Conservation (phyloP, 805 yeast genomes). For the Yamadazyma endophytica region DNA sequence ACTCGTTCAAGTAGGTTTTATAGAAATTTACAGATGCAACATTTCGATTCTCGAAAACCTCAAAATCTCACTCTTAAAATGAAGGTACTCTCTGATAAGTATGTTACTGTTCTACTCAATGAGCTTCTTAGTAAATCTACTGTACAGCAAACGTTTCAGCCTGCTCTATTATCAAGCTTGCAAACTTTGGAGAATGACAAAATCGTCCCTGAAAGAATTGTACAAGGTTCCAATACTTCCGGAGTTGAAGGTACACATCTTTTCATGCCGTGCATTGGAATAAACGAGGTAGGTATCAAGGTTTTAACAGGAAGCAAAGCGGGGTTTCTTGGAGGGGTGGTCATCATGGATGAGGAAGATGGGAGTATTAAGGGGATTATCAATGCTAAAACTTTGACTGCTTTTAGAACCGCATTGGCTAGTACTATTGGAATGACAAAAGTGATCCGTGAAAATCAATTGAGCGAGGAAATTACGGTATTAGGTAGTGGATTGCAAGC, state of each 20-base stretch:
- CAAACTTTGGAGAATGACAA: constrained; percentile 10
- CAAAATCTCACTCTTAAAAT: too few relatives aligned
- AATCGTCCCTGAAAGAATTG: constrained; percentile 51
- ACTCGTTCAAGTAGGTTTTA: too few relatives aligned
- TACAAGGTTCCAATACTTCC: constrained; percentile 30
- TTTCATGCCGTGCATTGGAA: constrained; percentile 64
- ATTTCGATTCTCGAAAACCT: too few relatives aligned
- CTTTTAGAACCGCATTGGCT: constrained; percentile 63
- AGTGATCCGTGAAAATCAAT: constrained; percentile 15
- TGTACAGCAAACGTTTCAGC: constrained; percentile 5
- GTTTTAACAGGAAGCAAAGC: constrained; percentile 51
- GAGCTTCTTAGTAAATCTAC: constrained; percentile 2
- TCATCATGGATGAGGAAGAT: constrained; percentile 44
- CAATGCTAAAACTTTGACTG: constrained; percentile 58
- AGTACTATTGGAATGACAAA: constrained; percentile 45
- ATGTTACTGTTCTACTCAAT: constrained; percentile 1
- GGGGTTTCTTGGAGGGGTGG: constrained; percentile 58
- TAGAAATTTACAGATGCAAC: too few relatives aligned
- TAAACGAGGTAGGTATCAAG: constrained; percentile 52
- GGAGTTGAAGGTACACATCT: constrained; percentile 44
- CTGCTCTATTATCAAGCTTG: constrained; percentile 1
- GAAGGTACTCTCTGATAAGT: constrained; percentile 6
- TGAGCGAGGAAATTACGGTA: constrained; percentile 29
- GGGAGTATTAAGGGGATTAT: constrained; percentile 52
- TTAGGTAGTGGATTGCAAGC: constrained; percentile 67